Conservation (phyloP, 495 filamentous ascomycete genomes). For the Thermothielavioides terrestris region DNA sequence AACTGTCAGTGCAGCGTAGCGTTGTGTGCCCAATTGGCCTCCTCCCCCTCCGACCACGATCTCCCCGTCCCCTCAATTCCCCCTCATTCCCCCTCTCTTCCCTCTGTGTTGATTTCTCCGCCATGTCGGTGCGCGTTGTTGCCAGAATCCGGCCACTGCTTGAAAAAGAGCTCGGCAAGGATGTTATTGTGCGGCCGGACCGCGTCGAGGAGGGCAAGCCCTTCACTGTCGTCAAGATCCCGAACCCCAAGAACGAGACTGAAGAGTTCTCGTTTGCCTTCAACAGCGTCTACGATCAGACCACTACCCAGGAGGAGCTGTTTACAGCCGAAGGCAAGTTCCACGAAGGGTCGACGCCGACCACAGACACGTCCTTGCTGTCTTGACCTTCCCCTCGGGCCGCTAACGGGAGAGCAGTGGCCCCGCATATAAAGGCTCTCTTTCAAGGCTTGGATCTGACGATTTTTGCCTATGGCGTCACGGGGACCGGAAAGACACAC, state of each 20-base stretch:
- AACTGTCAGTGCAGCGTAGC: neutral
- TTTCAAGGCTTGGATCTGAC: constrained; percentile 93
- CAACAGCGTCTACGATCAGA: constrained; percentile 80
- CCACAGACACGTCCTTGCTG: no score
- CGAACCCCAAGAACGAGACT: constrained; percentile 83
- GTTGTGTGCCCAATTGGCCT: neutral
- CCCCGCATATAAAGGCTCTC: constrained; percentile 69
- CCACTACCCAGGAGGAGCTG: constrained; percentile 71
- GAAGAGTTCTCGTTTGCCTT: constrained; percentile 94
- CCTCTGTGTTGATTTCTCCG: constrained; percentile 1
- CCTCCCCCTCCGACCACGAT: neutral
- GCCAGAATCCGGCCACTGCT: constrained; percentile 83
- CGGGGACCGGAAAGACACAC: constrained; percentile 94
- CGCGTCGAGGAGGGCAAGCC: constrained; percentile 47
- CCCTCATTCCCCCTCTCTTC: neutral
- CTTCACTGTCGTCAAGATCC: constrained; percentile 71
- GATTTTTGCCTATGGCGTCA: constrained; percentile 92
- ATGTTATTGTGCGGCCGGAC: constrained; percentile 69
- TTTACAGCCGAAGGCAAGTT: constrained; percentile 78
- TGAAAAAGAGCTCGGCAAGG: constrained; percentile 69
- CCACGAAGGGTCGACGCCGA: no score
- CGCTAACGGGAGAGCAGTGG: constrained; percentile 37
- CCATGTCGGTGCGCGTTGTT: constrained; percentile 72
- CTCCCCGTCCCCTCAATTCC: neutral
- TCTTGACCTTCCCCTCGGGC: no score